phyloP scores from a whole-genome alignment of 805 yeast species.

The Lachancea mirantina region DNA sequence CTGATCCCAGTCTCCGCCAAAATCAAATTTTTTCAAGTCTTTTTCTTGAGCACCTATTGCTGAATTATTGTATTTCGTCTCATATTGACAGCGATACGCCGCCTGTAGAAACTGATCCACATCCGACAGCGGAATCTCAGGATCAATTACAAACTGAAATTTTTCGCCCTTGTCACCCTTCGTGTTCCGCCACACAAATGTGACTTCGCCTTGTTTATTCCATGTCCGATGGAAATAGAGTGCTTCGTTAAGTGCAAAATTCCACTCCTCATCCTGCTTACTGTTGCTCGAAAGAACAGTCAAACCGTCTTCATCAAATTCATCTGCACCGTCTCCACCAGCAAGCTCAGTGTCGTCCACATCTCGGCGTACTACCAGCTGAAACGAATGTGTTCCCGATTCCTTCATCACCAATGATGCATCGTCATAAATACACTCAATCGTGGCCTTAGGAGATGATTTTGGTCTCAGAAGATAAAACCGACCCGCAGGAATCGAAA shows the following conservation, averaged over 20 bases:
- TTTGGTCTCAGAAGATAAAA: slow-evolving; percentile 67
- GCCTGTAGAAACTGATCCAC: slow-evolving; percentile 57
- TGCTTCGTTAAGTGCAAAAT: slow-evolving; percentile 56
- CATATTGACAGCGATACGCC: slow-evolving; percentile 65
- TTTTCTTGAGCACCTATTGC: slow-evolving; percentile 38
- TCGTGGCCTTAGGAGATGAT: slow-evolving; percentile 77
- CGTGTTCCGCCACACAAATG: slow-evolving; percentile 72
- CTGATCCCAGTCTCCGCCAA: slow-evolving; percentile 13
- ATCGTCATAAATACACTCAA: slow-evolving; percentile 76
- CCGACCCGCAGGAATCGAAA: slow-evolving; percentile 71
- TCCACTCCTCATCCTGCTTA: slow-evolving; percentile 54
- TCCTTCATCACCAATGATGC: slow-evolving; percentile 67
- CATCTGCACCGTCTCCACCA: slow-evolving; percentile 46
- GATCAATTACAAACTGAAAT: slow-evolving; percentile 72
- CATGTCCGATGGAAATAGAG: slow-evolving; percentile 49
- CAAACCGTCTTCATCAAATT: slow-evolving; percentile 33
- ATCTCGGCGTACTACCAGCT: slow-evolving; percentile 60
- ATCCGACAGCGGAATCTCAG: slow-evolving; percentile 41
- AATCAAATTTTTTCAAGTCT: slow-evolving; percentile 42
- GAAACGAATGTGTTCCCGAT: slow-evolving; percentile 60
- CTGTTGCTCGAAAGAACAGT: slow-evolving; percentile 30
- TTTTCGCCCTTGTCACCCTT: slow-evolving; percentile 83
- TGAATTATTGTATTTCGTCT: slow-evolving; percentile 57
- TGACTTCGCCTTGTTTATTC: slow-evolving; percentile 45
- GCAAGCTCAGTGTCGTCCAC: slow-evolving; percentile 58